Percentiles rank a stretch among this genome's conserved stretches.
These are phyloP conservation scores for Apiospora koreana DNA, from an alignment of 2,329 filamentous ascomycete genomes.

Conservation along the genomic window DNA sequence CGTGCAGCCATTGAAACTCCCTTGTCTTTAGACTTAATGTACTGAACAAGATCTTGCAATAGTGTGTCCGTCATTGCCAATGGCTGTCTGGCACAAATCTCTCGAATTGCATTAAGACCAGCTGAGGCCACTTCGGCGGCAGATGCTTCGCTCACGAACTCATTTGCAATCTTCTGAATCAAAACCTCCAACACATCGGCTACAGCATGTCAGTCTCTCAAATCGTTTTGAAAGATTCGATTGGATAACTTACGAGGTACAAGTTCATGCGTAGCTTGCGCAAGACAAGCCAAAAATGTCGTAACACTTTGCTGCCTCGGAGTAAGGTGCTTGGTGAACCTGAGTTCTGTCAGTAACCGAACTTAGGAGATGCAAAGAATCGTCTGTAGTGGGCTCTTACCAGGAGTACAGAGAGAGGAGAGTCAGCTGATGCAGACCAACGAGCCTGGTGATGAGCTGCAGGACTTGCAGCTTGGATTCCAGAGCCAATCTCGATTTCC, in stretches of 20 bases:
- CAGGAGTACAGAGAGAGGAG: constrained; percentile 92
- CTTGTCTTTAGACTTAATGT: constrained; percentile 97
- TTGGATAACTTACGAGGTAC: constrained; percentile 63
- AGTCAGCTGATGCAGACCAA: constrained; percentile 90
- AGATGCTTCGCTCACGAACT: constrained; percentile 94
- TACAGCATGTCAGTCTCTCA: not conserved
- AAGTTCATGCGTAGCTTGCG: constrained; percentile 86
- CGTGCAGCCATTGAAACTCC: constrained; percentile 99
- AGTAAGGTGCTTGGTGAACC: constrained; percentile 85
- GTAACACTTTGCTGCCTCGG: constrained; percentile 89
- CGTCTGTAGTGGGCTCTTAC: constrained; percentile 22
- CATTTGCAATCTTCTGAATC: constrained; percentile 93
- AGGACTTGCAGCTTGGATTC: constrained; percentile 90
- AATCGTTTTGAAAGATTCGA: not conserved
- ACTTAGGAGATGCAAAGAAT: not conserved
- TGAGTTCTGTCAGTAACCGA: not conserved
- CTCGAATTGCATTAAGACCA: constrained; percentile 90
- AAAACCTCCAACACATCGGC: constrained; percentile 87
- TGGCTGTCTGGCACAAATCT: constrained; percentile 89
- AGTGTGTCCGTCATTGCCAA: constrained; percentile 95
- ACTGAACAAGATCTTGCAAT: constrained; percentile 94
- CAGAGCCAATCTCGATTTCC: constrained; percentile 80
- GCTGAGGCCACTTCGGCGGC: constrained; percentile 89
- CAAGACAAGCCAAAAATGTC: constrained; percentile 87
- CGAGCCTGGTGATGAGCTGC: constrained; percentile 85